These are phyloP conservation scores for Fonsecaea erecta DNA, from an alignment of 2,329 filamentous ascomycete species.

Conservation along the genomic window DNA sequence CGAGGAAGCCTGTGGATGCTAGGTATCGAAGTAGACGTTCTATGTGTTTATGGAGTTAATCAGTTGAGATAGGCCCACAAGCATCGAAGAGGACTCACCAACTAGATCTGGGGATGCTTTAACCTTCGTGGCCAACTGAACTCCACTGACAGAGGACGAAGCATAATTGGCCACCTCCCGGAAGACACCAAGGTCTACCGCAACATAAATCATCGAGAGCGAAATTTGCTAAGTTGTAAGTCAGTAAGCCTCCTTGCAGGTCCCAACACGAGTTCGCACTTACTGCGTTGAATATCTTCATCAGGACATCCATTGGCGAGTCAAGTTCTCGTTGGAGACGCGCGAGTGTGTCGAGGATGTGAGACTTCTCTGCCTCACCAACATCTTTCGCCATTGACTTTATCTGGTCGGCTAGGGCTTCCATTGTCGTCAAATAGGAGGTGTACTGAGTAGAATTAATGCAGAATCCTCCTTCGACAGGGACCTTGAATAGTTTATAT, in stretches of 20 bases:
- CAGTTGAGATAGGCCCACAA: background rate
- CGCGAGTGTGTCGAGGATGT: conserved; percentile 33
- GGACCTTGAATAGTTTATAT: background rate
- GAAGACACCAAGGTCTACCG: conserved; percentile 37
- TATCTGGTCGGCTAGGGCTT: conserved; percentile 29
- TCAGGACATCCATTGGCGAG: conserved; percentile 24
- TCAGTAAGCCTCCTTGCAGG: background rate
- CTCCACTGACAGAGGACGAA: conserved; percentile 25
- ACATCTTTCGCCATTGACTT: conserved; percentile 29
- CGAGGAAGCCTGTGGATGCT: conserved; percentile 32
- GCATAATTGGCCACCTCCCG: conserved; percentile 12
- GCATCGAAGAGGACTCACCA: conserved; percentile 14
- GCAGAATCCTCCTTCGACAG: background rate
- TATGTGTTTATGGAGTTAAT: background rate
- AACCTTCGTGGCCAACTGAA: conserved; percentile 24
- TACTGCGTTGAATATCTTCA: conserved; percentile 33
- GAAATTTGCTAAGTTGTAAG: conserved; percentile 30
- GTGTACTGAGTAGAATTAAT: background rate
- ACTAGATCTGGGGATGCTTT: conserved; percentile 31
- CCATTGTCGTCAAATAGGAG: conserved; percentile 11
- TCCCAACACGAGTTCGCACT: background rate
- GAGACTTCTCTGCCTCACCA: conserved; percentile 34
- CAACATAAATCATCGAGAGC: conserved; percentile 29
- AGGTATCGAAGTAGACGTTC: conserved; percentile 39
- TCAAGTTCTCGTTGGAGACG: conserved; percentile 37